Conservation (phyloP, 192 early-diverging fungal genomes). For the Mortierella antarctica region DNA sequence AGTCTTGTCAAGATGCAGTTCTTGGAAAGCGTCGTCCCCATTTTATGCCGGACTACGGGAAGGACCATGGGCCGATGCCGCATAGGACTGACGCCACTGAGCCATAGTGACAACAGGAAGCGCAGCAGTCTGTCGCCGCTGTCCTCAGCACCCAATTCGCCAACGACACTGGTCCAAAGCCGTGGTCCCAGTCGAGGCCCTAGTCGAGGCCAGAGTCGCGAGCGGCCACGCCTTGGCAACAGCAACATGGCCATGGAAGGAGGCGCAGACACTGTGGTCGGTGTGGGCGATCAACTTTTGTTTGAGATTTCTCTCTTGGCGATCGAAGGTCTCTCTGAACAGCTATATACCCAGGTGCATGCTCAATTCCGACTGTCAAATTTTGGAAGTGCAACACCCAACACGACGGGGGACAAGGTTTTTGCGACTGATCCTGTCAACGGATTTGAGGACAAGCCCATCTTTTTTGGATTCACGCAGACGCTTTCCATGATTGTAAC, state of each 20-base stretch:
- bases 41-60: slow-evolving; percentile 60
- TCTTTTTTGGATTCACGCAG: slow-evolving; percentile 65
- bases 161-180: slow-evolving; percentile 19
- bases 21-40: slow-evolving; percentile 55
- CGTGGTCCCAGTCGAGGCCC: slow-evolving; percentile 13
- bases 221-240: slow-evolving; percentile 16
- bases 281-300: slow-evolving; percentile 61
- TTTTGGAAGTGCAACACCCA: slow-evolving; percentile 60
- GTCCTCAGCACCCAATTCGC: slow-evolving; percentile 27
- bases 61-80: slow-evolving; percentile 50
- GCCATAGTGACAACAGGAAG: slow-evolving; percentile 20
- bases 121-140: slow-evolving; percentile 15
- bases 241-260: slow-evolving; percentile 9
- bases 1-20: slow-evolving; percentile 58
- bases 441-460: slow-evolving; percentile 62
- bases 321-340: slow-evolving; percentile 67
- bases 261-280: slow-evolving; percentile 30
- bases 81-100: slow-evolving; percentile 57
- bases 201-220: slow-evolving; percentile 43
- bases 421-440: slow-evolving; percentile 69
- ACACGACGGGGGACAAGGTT: slow-evolving; percentile 58
- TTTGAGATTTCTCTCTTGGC: slow-evolving; percentile 74
- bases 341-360: slow-evolving; percentile 75
- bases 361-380: slow-evolving; percentile 76
- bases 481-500: slow-evolving; percentile 58